Percentiles rank a stretch among this genome's conserved stretches.
phyloP scores from a whole-genome alignment of 129 eudicot genomes.

The Daucus carota region DH1_v3.0 NC_030384.2:33827001-33827500 shows the following conservation, averaged over 20 bases:
- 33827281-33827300: conserved; percentile 16
- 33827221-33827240: background rate
- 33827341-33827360: background rate
- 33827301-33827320: background rate
- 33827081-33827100: too few relatives aligned
- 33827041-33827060: too few relatives aligned
- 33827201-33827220: background rate
- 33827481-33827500: conserved; percentile 18
- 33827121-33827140: background rate
- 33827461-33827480: conserved; percentile 11
- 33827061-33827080: too few relatives aligned
- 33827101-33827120: too few relatives aligned
- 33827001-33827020: too few relatives aligned
- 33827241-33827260: background rate
- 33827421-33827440: conserved; percentile 36
- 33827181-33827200: too few relatives aligned
- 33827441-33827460: conserved; percentile 16
- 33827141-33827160: background rate
- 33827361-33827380: conserved; percentile 10
- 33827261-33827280: conserved; percentile 6
- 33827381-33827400: conserved; percentile 55
- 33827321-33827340: background rate
- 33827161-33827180: background rate
- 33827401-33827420: conserved; percentile 63
- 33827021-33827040: too few relatives aligned